phyloP scores from a whole-genome alignment of 2,329 filamentous ascomycete species.

The Colletotrichum sp. region DNA sequence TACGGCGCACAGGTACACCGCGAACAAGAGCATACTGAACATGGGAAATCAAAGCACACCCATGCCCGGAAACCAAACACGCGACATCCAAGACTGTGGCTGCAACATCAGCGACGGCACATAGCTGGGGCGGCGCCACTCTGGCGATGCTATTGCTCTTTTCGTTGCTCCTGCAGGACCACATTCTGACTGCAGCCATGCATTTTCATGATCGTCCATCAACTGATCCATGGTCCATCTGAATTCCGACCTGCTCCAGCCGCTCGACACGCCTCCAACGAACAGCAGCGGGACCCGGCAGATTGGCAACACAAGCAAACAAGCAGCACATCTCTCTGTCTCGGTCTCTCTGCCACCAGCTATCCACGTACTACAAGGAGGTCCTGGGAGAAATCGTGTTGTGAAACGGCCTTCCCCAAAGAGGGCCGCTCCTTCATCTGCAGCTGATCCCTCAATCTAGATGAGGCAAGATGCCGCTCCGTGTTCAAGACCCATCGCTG shows the following conservation, averaged over 20 bases:
- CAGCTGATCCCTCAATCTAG: constrained; percentile 20
- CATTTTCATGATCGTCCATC: background rate
- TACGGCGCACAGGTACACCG: background rate
- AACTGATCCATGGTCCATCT: background rate
- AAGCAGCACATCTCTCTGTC: background rate
- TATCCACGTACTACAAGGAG: background rate
- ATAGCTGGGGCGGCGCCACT: background rate
- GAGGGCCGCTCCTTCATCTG: background rate
- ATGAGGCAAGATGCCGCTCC: constrained; percentile 16
- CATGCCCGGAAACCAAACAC: background rate
- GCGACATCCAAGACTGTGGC: background rate
- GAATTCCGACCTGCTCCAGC: background rate
- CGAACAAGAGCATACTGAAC: background rate
- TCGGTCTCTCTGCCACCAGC: background rate
- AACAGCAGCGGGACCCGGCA: constrained; percentile 1
- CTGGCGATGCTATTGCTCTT: background rate
- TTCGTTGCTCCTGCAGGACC: background rate
- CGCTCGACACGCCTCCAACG: background rate
- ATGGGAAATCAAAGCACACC: background rate
- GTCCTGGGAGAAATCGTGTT: background rate
- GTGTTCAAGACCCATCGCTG: background rate
- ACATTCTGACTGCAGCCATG: background rate
- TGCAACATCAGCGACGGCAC: background rate
- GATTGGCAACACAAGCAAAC: constrained; percentile 6
- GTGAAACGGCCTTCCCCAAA: constrained; percentile 5